Base-by-base conservation (phyloP, 768 basidiomycete genomes). In the Serpula lacrymans region DNA sequence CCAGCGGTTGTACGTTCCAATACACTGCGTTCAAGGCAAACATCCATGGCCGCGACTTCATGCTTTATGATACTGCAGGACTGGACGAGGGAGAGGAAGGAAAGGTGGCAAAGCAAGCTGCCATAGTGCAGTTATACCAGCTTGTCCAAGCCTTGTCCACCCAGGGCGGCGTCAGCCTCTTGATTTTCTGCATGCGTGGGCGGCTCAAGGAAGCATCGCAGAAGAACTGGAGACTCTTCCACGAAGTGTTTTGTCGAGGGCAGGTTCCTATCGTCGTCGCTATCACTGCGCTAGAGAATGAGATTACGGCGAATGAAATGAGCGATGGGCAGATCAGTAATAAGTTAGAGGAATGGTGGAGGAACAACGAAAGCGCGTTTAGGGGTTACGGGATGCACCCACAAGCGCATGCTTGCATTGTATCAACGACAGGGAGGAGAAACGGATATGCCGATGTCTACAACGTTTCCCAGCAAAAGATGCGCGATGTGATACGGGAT, bases 271-370 rank as follows among this genome's bases (percentile, higher is more conserved):
- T 55, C 13, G 58, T 60, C 6, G 45, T 65, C 7, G 55, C 48
- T 5, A 47, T 62, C 33, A 64, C 57, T n/a, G 52, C 53, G 21
- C 64, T 65, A 0, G 49, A 53, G 27, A 52, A 45, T 32, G 38
- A 57, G 11, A n/a, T n/a, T n/a, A n/a, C n/a, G n/a, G n/a, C n/a
- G n/a, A n/a, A n/a, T n/a, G n/a, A n/a, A n/a, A n/a, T n/a, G n/a
- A n/a, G n/a, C n/a, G n/a, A n/a, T n/a, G n/a, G n/a, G n/a, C n/a
- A n/a, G n/a, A n/a, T n/a, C n/a, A n/a, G n/a, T n/a, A n/a, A n/a
- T n/a, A 34, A 43, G 3, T 55, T 66, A 61, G 63, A 64, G 27
- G 36, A 48, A n/a, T 64, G 65, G 63, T 65, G 63, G 65, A n/a
- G 0, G 20, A 48, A 54, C 31, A 65, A 67, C 41, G 26, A 53